Conservation (phyloP, 1,284 basidiomycete genomes). For the Sanghuangporus sanghuang region DNA sequence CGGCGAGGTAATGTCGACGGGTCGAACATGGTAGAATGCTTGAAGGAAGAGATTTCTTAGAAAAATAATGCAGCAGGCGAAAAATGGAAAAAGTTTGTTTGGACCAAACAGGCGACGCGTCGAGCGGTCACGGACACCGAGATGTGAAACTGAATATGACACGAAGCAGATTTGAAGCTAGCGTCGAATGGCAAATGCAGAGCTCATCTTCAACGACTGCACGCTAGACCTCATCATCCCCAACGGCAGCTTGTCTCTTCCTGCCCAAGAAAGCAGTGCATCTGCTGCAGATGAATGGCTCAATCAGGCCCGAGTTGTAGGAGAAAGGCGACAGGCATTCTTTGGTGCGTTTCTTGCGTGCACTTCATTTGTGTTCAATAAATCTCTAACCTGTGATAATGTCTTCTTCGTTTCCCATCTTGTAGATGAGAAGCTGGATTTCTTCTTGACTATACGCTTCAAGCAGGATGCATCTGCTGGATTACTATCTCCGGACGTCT, state of each 20-base stretch:
- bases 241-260: conserved; percentile 55
- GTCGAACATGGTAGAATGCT: conserved; percentile 9
- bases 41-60: not conserved
- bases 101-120: conserved; percentile 1
- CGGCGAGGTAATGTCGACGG: conserved; percentile 10
- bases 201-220: conserved; percentile 61
- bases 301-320: conserved; percentile 28
- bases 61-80: not conserved
- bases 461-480: conserved; percentile 32
- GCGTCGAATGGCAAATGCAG: conserved; percentile 26
- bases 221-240: conserved; percentile 64
- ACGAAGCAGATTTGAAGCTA: not conserved
- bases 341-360: conserved; percentile 52
- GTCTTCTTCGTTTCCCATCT: conserved; percentile 27
- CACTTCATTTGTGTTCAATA: not conserved
- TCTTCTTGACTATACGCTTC: conserved; percentile 54
- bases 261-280: conserved; percentile 30
- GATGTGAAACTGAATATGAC: not conserved
- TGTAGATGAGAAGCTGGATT: conserved; percentile 69
- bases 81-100: not conserved
- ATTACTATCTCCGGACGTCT: conserved; percentile 26
- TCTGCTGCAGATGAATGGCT: conserved; percentile 11
- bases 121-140: not conserved
- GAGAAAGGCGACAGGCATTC: conserved; percentile 66
- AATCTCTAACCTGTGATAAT: conserved; percentile 2